Evolutionary conservation across 1,284 basidiomycete genomes (phyloP).

Genomic region (Ustilago loliicola): DNA sequence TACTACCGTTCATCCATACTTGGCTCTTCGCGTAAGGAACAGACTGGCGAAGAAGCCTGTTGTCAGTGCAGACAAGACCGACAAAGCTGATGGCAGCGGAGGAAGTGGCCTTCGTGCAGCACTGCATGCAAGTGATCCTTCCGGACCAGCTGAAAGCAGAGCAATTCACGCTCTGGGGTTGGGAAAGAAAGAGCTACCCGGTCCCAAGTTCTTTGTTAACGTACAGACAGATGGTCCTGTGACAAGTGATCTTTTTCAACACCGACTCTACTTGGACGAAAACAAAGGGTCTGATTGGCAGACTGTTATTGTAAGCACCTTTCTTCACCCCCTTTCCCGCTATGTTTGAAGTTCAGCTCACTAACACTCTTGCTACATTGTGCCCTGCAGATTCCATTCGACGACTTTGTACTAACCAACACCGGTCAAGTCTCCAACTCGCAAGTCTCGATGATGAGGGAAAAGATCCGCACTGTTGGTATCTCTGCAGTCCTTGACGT

Average conservation of each 20-base stretch:
- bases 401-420: constrained; percentile 85
- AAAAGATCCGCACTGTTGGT: constrained; percentile 83
- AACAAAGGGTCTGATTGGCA: constrained; percentile 81
- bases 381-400: constrained; percentile 79
- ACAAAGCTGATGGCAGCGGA: constrained; percentile 12
- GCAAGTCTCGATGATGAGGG: constrained; percentile 80
- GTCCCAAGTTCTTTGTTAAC: constrained; percentile 78
- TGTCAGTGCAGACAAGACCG: constrained; percentile 12
- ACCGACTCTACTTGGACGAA: constrained; percentile 82
- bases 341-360: background rate
- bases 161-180: constrained; percentile 62
- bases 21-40: constrained; percentile 80
- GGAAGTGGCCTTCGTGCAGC: constrained; percentile 47
- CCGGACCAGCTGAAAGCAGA: constrained; percentile 52
- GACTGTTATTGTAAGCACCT: constrained; percentile 79
- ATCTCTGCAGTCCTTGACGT: constrained; percentile 74
- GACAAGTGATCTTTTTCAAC: constrained; percentile 84
- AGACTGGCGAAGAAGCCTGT: constrained; percentile 44
- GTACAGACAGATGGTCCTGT: constrained; percentile 82
- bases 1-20: constrained; percentile 81
- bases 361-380: constrained; percentile 6
- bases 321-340: background rate
- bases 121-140: constrained; percentile 54
- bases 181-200: constrained; percentile 50
- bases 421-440: constrained; percentile 78